Base-by-base conservation (phyloP, 345 rosid genomes). In the Camelina hispida region DNA sequence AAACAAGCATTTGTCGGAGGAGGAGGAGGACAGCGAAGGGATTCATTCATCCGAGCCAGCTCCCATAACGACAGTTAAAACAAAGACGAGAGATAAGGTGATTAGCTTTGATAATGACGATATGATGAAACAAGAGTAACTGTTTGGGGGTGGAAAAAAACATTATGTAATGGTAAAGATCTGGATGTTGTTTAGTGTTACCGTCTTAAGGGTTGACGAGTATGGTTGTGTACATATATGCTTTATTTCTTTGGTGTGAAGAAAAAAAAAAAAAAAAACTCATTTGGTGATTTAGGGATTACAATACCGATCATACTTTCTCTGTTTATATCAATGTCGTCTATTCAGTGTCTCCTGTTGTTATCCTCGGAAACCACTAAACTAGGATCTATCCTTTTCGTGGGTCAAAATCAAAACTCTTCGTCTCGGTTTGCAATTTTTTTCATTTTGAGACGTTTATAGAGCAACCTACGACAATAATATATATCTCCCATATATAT, bases 1-100 rank as follows among this genome's bases (percentile, higher is more conserved):
- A 93, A 88, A 83, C 92, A 89, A 56, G 91, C 84, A 60, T 86
- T 91, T 51, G 90, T 86, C 14, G 93, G 96, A 37, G 30, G 30
- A 28, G 93, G 96, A 37, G 30, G 30, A 28, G 93, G 97, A 56
- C 90, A 87, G 57, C 81, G 85, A 7, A 82, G 86, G 23, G 93
- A 88, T 28, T 81, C 97, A 11, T 69, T 87, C 72, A 82, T 89
- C 68, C 84, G 85, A 68, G 85, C 77, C 64, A 77, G 81, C 75
- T 70, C 93, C 75, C 73, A 86, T 13, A 78, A 72, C 15, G 91
- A 88, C 44, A 72, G 68, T 62, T 84, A 51, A 80, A 43, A 43
- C 13, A 23, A 34, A 61, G 47, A 62, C 2, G 30, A 43, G 30
- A 43, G 0, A 16, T 35, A 54, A 46, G 34, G 28, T 62, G 61